Evolutionary conservation across 306 rosid genomes (phyloP).

Genomic region (Urtica urens): DNA sequence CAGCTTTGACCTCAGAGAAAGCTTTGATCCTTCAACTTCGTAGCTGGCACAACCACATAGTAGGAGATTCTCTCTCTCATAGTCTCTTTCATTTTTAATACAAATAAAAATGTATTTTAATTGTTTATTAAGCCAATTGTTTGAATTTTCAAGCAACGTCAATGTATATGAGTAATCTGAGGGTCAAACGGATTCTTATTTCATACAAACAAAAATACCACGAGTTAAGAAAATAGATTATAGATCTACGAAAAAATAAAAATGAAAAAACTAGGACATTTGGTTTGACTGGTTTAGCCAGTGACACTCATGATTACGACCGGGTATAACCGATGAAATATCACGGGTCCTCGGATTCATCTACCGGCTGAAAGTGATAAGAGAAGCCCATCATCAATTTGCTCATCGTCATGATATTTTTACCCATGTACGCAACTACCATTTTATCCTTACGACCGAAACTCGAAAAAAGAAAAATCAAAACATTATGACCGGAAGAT

Average conservation of each 20-base stretch:
- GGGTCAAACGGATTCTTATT: too few relatives aligned
- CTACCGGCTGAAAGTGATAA: constrained; percentile 22
- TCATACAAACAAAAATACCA: too few relatives aligned
- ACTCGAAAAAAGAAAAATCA: background rate
- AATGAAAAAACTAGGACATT: background rate
- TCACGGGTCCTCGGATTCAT: constrained; percentile 56
- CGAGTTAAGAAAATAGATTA: background rate
- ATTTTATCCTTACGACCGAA: constrained; percentile 12
- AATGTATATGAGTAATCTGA: too few relatives aligned
- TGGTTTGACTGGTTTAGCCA: constrained; percentile 20
- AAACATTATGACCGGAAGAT: background rate
- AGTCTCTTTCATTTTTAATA: background rate
- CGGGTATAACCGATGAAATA: constrained; percentile 28
- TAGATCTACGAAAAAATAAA: background rate
- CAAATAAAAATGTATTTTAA: background rate
- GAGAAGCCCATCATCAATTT: background rate
- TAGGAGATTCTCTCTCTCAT: constrained; percentile 22
- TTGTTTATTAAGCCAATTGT: too few relatives aligned
- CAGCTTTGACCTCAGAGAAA: constrained; percentile 66
- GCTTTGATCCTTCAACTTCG: constrained; percentile 64
- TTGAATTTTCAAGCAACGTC: too few relatives aligned
- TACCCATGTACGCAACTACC: constrained; percentile 6
- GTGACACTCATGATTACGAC: constrained; percentile 24
- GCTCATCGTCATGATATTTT: background rate
- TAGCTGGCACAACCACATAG: constrained; percentile 65